phyloP scores from a whole-genome alignment of 164 flowering plant genomes.

The Piper betle region DNA sequence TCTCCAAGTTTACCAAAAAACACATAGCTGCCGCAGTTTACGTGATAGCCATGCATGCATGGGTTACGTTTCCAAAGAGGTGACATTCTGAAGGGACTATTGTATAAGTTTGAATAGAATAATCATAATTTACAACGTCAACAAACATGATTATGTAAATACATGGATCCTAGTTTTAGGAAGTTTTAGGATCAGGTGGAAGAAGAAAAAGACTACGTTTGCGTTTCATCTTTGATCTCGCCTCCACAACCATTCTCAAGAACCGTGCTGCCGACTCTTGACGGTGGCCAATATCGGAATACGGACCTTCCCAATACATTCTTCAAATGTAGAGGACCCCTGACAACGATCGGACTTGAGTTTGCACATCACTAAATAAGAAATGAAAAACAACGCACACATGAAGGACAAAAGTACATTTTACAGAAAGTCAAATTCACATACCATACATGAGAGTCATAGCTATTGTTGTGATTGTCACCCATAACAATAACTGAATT shows the following conservation, averaged over 20 bases:
- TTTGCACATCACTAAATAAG: neutral
- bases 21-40: no score
- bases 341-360: conserved; percentile 5
- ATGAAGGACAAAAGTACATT: neutral
- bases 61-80: no score
- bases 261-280: conserved; percentile 70
- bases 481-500: conserved; percentile 97
- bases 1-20: no score
- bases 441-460: conserved; percentile 97
- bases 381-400: neutral
- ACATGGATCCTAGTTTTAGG: no score
- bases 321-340: conserved; percentile 93
- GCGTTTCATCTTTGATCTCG: conserved; percentile 19
- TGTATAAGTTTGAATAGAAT: no score
- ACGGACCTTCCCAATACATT: conserved; percentile 89
- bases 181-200: no score
- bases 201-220: neutral
- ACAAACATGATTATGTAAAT: no score
- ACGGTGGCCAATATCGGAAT: conserved; percentile 86
- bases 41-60: no score
- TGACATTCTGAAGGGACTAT: no score
- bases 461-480: conserved; percentile 97
- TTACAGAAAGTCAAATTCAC: neutral
- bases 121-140: no score
- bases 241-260: conserved; percentile 19